Evolutionary conservation across 768 basidiomycete genomes (phyloP).

Genomic region (Holtermannia corniformis): DNA sequence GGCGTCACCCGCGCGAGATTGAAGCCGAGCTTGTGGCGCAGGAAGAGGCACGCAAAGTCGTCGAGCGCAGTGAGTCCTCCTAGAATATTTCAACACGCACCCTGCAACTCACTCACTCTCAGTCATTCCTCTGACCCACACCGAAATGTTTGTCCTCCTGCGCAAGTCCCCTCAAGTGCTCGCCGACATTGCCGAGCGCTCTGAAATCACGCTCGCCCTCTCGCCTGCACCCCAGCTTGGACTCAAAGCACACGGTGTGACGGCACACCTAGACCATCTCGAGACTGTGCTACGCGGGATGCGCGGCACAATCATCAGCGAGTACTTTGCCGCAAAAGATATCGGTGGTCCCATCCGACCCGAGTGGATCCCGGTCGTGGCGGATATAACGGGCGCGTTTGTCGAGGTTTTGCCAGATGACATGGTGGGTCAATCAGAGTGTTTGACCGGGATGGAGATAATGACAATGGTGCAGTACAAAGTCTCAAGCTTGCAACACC

Average conservation of each 20-base stretch:
- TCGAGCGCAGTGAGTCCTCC: not conserved
- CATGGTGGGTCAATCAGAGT: not conserved
- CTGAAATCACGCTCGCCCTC: not conserved
- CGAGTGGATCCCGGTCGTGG: not conserved
- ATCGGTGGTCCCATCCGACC: not conserved
- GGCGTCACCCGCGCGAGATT: not conserved
- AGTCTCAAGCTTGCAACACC: not conserved
- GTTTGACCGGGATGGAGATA: not conserved
- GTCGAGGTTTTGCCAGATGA: not conserved
- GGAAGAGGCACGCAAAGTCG: not conserved
- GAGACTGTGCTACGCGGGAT: not conserved
- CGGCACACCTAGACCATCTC: not conserved
- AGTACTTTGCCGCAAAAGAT: not conserved
- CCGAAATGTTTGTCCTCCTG: not conserved
- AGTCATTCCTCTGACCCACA: not conserved
- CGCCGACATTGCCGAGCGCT: not conserved
- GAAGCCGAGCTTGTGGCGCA: not conserved
- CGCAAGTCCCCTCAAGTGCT: not conserved
- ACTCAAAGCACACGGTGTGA: not conserved
- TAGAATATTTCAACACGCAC: not conserved
- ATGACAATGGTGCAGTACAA: not conserved
- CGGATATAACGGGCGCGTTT: not conserved
- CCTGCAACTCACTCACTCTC: not conserved
- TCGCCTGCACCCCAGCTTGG: not conserved
- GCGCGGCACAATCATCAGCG: not conserved